phyloP scores from a whole-genome alignment of 345 rosid species.

The Acer campestre region DNA sequence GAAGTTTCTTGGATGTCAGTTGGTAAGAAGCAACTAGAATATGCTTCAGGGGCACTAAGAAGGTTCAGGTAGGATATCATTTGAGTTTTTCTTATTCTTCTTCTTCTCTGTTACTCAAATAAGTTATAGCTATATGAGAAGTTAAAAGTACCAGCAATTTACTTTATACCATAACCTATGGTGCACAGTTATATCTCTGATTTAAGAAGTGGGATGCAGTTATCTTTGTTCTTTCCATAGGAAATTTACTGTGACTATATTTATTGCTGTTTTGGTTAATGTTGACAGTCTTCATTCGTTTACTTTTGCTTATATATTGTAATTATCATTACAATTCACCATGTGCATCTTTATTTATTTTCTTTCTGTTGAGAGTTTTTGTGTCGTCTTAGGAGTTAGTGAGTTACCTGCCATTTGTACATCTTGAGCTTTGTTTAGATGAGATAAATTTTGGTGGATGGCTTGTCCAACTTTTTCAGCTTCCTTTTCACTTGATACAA shows the following conservation, averaged over 20 bases:
- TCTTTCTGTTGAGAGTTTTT: too few species aligned
- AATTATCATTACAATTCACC: background rate
- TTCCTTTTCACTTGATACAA: background rate
- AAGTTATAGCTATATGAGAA: background rate
- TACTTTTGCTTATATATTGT: background rate
- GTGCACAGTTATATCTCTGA: background rate
- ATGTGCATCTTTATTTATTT: too few species aligned
- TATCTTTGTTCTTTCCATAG: background rate
- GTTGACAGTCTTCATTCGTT: background rate
- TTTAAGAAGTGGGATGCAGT: background rate
- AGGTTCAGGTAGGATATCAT: conserved; percentile 62
- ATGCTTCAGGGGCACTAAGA: conserved; percentile 91
- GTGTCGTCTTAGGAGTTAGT: background rate
- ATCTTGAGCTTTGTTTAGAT: background rate
- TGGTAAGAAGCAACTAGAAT: conserved; percentile 88
- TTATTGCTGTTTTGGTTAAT: background rate
- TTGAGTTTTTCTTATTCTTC: background rate
- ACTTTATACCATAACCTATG: background rate
- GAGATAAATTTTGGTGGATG: background rate
- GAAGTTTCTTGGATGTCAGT: conserved; percentile 99
- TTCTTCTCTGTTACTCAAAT: conserved; percentile 2
- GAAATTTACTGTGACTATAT: background rate
- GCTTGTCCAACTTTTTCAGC: background rate
- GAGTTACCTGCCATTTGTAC: background rate
- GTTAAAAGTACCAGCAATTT: background rate